phyloP scores from a whole-genome alignment of 805 yeast species.

The Blastobotrys muscicola region DNA sequence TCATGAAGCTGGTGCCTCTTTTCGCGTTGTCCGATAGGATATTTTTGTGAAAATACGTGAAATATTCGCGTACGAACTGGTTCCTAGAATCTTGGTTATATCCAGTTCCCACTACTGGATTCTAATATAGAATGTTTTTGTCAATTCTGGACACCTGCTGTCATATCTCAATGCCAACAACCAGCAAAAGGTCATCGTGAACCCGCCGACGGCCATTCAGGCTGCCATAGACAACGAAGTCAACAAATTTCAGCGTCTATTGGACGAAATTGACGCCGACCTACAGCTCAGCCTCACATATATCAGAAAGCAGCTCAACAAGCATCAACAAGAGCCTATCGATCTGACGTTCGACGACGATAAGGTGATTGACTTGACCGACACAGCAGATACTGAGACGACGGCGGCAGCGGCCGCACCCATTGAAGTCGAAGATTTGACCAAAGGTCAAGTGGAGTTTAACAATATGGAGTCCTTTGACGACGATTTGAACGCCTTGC shows the following conservation, averaged over 20 bases:
- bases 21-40: no score
- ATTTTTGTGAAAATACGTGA: no score
- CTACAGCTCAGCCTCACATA: slow-evolving; percentile 12
- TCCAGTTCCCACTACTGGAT: not conserved
- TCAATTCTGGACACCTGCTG: slow-evolving; percentile 14
- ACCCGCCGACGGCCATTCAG: slow-evolving; percentile 17
- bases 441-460: slow-evolving; percentile 1
- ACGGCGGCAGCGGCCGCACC: no score
- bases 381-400: not conserved
- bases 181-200: slow-evolving; percentile 17
- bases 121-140: slow-evolving; percentile 10
- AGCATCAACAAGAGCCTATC: not conserved
- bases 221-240: slow-evolving; percentile 14
- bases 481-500: slow-evolving; percentile 12
- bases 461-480: slow-evolving; percentile 7
- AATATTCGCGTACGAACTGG: no score
- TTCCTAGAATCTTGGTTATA: no score
- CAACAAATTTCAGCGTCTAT: slow-evolving; percentile 10
- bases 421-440: not conserved
- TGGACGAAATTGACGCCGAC: slow-evolving; percentile 16
- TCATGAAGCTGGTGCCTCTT: no score
- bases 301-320: not conserved
- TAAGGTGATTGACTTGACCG: slow-evolving; percentile 6
- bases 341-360: slow-evolving; percentile 2
- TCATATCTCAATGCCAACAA: slow-evolving; percentile 9